A percentile compares a stretch with the other conserved stretches of the same genome.
Evolutionary conservation across 805 yeast genomes (phyloP).

Genomic region (Myxozyma sirexii): DNA sequence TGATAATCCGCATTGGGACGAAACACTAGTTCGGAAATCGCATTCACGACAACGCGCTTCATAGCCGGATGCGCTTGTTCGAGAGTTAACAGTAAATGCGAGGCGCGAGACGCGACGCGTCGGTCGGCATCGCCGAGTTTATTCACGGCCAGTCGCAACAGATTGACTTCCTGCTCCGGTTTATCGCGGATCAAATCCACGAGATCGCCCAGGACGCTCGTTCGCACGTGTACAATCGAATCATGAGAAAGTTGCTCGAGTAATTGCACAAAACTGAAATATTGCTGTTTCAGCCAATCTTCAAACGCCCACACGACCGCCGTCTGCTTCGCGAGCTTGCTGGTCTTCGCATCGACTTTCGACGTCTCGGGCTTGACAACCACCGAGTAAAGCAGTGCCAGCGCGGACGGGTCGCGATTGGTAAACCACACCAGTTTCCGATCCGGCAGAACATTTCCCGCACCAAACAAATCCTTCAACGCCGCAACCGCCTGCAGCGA

Average conservation of each 20-base stretch:
- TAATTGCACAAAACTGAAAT: constrained; percentile 72
- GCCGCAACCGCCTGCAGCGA: constrained; percentile 90
- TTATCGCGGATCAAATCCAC: constrained; percentile 79
- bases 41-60: constrained; percentile 78
- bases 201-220: constrained; percentile 72
- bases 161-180: constrained; percentile 96
- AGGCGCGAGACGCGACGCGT: constrained; percentile 85
- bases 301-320: constrained; percentile 82
- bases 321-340: constrained; percentile 49
- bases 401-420: constrained; percentile 51
- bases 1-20: constrained; percentile 76
- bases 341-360: constrained; percentile 6
- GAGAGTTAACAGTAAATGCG: constrained; percentile 73
- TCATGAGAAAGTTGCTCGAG: constrained; percentile 86
- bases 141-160: constrained; percentile 85
- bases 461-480: constrained; percentile 80
- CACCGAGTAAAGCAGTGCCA: constrained; percentile 43
- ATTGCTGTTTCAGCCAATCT: constrained; percentile 78
- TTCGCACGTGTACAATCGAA: constrained; percentile 83
- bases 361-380: constrained; percentile 39
- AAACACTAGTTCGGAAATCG: constrained; percentile 79
- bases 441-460: constrained; percentile 79
- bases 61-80: constrained; percentile 95
- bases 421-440: constrained; percentile 79
- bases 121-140: constrained; percentile 92